Evolutionary conservation across 495 filamentous ascomycete species (phyloP).

Genomic region (Clohesyomyces aquaticus): DNA sequence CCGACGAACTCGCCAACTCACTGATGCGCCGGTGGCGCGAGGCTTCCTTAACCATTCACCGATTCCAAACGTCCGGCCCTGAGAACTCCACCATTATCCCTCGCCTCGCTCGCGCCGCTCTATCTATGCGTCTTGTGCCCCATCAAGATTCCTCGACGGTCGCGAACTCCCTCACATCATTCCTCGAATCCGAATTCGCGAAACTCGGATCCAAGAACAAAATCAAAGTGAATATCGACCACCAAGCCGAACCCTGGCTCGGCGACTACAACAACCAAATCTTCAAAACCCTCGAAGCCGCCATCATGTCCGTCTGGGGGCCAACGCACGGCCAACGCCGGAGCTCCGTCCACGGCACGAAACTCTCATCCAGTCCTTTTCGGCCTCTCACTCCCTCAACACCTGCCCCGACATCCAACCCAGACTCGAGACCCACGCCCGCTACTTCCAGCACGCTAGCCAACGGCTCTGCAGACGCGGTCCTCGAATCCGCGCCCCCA

Average conservation of each 20-base stretch:
- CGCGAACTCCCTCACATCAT: conserved; percentile 64
- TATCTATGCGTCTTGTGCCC: conserved; percentile 91
- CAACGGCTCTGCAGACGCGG: conserved; percentile 44
- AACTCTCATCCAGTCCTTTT: conserved; percentile 7
- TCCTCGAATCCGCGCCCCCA: conserved; percentile 3
- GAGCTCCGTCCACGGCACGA: conserved; percentile 19
- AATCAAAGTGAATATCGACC: conserved; percentile 81
- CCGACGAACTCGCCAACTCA: conserved; percentile 69
- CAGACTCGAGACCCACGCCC: conserved; percentile 41
- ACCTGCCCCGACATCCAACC: not conserved
- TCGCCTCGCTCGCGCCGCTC: conserved; percentile 76
- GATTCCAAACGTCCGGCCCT: conserved; percentile 85
- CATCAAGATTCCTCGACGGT: conserved; percentile 84
- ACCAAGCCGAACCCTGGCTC: conserved; percentile 94
- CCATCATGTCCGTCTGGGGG: conserved; percentile 82
- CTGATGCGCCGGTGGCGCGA: conserved; percentile 96
- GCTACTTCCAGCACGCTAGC: conserved; percentile 63
- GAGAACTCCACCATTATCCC: conserved; percentile 84
- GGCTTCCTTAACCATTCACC: conserved; percentile 89
- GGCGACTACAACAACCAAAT: conserved; percentile 90
- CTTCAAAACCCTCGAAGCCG: conserved; percentile 84
- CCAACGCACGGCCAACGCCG: conserved; percentile 43
- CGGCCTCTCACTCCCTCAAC: conserved; percentile 40
- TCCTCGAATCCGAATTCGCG: conserved; percentile 71
- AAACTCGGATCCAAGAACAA: conserved; percentile 76